Evolutionary conservation across 1,139 yeast species (phyloP).

Genomic region (Yamadazyma jaroonii): DNA sequence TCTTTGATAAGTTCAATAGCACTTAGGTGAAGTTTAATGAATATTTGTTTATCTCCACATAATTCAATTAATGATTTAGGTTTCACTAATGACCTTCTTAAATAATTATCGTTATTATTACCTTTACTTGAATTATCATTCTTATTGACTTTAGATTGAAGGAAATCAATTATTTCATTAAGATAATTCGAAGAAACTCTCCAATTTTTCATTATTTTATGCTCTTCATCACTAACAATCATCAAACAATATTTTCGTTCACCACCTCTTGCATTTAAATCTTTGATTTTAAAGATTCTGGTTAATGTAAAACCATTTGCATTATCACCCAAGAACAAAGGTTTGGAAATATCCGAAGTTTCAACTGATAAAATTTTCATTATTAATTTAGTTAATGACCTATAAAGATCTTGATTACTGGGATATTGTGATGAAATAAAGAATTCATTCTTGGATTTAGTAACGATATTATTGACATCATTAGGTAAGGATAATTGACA

Average conservation of each 20-base stretch:
- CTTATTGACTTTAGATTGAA: slow-evolving; percentile 40
- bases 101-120: slow-evolving; percentile 50
- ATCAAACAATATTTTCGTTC: slow-evolving; percentile 70
- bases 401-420: slow-evolving; percentile 46
- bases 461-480: slow-evolving; percentile 27
- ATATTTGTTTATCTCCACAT: slow-evolving; percentile 57
- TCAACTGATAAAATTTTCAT: slow-evolving; percentile 73
- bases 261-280: slow-evolving; percentile 73
- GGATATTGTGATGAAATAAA: slow-evolving; percentile 64
- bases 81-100: slow-evolving; percentile 49
- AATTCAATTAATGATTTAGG: slow-evolving; percentile 61
- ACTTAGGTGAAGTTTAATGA: slow-evolving; percentile 67
- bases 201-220: slow-evolving; percentile 56
- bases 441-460: slow-evolving; percentile 14
- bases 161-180: slow-evolving; percentile 46
- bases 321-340: slow-evolving; percentile 71
- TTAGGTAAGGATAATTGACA: slow-evolving; percentile 54
- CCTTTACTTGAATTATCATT: slow-evolving; percentile 18
- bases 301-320: slow-evolving; percentile 65
- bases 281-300: slow-evolving; percentile 65
- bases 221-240: slow-evolving; percentile 59
- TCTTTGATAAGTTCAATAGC: slow-evolving; percentile 45
- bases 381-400: slow-evolving; percentile 57
- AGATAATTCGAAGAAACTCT: slow-evolving; percentile 51
- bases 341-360: slow-evolving; percentile 60